A percentile compares a stretch with the other conserved stretches of the same genome.
Conservation (phyloP, 2,329 filamentous ascomycete species). For the Colletotrichum sp. region DNA sequence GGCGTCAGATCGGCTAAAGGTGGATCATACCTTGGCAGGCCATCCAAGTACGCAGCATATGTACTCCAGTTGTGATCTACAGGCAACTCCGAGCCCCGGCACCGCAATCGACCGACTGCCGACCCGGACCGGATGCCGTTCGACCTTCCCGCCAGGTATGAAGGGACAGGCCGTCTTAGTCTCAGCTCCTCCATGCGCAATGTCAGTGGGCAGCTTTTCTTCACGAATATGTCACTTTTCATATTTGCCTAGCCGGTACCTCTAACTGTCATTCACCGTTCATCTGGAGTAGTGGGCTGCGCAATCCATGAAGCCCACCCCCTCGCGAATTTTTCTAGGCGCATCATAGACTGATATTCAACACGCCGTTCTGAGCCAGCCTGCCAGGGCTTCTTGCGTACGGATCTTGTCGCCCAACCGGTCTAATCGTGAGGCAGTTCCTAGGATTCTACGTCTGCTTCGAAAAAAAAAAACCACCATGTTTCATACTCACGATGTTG, state of each 20-base stretch:
- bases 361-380: not conserved
- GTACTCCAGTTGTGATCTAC: not conserved
- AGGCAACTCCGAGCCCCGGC: not conserved
- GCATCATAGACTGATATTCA: not conserved
- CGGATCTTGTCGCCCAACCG: not conserved
- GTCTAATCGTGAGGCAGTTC: not conserved
- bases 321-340: not conserved
- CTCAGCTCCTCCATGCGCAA: not conserved
- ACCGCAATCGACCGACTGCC: not conserved
- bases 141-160: not conserved
- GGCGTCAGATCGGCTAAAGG: constrained; percentile 21
- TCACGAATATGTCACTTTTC: not conserved
- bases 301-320: not conserved
- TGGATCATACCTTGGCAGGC: constrained; percentile 14
- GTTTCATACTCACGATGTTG: not conserved
- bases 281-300: not conserved
- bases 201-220: not conserved
- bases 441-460: not conserved
- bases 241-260: not conserved
- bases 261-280: not conserved
- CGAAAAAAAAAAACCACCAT: not conserved
- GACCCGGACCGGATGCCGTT: not conserved
- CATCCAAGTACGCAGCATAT: not conserved
- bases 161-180: not conserved
- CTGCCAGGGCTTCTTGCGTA: not conserved